Percentiles rank a stretch among this genome's conserved stretches.
These are phyloP conservation scores for Globisporangium splendens DNA, from an alignment of 352 stramenopile genomes.

Conservation along the genomic window DNA sequence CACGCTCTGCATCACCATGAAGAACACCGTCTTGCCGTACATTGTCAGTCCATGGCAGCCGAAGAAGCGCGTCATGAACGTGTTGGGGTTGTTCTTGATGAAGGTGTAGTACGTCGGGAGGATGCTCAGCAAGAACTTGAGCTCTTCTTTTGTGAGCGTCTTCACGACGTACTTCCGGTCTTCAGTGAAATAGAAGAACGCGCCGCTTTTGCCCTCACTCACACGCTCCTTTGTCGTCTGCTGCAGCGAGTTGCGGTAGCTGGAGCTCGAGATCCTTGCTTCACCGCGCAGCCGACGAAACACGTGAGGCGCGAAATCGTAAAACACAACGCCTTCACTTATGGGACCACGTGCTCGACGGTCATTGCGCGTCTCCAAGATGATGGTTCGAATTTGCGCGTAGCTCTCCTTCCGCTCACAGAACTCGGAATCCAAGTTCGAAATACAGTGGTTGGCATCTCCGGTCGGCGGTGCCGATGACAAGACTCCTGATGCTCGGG, in stretches of 20 bases:
- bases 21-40: slow-evolving; percentile 84
- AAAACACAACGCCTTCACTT: slow-evolving; percentile 69
- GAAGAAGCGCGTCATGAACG: slow-evolving; percentile 80
- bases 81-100: slow-evolving; percentile 62
- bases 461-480: slow-evolving; percentile 22
- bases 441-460: background rate
- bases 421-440: slow-evolving; percentile 26
- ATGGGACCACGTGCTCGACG: slow-evolving; percentile 26
- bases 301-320: slow-evolving; percentile 76
- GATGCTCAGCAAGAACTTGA: slow-evolving; percentile 72
- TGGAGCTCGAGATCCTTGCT: slow-evolving; percentile 57
- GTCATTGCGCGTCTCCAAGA: slow-evolving; percentile 66
- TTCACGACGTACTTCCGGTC: slow-evolving; percentile 85
- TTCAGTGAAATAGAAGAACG: slow-evolving; percentile 84
- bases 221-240: slow-evolving; percentile 76
- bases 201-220: slow-evolving; percentile 79
- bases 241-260: slow-evolving; percentile 63
- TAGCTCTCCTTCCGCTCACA: slow-evolving; percentile 71
- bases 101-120: slow-evolving; percentile 69
- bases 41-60: slow-evolving; percentile 80
- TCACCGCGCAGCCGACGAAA: slow-evolving; percentile 67
- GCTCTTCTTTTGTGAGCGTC: slow-evolving; percentile 70
- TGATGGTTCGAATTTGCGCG: slow-evolving; percentile 69
- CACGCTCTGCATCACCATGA: slow-evolving; percentile 84
- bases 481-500: slow-evolving; percentile 23